Base-by-base conservation (phyloP, 2,329 filamentous ascomycete genomes). In the Epichloe baconii region DNA sequence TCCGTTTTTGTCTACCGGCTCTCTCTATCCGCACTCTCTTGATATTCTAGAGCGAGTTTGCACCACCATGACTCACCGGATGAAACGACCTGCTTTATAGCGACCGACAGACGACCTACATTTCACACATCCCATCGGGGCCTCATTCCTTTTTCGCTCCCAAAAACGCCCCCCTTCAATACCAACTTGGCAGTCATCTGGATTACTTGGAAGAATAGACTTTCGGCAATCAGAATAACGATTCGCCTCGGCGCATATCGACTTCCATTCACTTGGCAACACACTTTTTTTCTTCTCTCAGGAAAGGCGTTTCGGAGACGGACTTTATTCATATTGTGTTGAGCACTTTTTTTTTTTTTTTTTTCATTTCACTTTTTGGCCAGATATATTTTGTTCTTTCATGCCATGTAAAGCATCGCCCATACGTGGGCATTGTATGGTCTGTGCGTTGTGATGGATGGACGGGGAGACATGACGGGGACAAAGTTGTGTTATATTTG, bases 301-400 rank as follows among this genome's bases (percentile, higher is more conserved):
- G 15, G 36, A 34, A 44, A 40, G 52, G 52, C 52, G 52, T 53
- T 53, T 31, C n/a, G 48, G 49, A 41, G 41, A 43, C n/a, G n/a
- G 42, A 36, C 10, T n/a, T 40, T 45, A 12, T 35, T 47, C 15
- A 43, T 49, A 19, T 46, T 48, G 44, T 48, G 44, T 45, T 48
- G 43, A 49, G 38, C 36, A 35, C 42, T 6, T 40, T 7, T 43
- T 43, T 42, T 23, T 38, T 23, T 6, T 1, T 6, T 31, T 43
- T 42, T 19, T 19, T 31, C 14, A 21, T 36, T 45, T 34, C 36
- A 15, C 42, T 34, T 52, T 31, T 44, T 48, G 21, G 40, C 15
- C 52, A 40, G 31, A 26, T 35, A 23, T 41, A 31, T 40, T 12
- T 23, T 50, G 44, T 38, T 36, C 7, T 45, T 19, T 26, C 34